Conservation (phyloP, 306 rosid species). For the Betula pendula region DNA sequence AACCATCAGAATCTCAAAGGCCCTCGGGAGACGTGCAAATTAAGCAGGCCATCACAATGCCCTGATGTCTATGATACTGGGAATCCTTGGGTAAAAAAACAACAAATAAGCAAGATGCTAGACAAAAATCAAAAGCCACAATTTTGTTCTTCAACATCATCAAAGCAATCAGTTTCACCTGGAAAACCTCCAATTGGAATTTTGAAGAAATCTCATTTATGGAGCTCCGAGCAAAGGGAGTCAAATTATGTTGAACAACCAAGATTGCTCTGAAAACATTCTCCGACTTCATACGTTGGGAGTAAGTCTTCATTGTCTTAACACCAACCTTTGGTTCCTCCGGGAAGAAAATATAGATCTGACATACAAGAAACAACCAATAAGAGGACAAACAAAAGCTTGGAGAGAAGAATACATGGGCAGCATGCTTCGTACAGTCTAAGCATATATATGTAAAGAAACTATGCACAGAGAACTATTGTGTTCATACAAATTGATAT, state of each 20-base stretch:
- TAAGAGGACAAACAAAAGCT: background rate
- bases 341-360: conserved; percentile 79
- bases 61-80: background rate
- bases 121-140: background rate
- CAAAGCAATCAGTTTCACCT: conserved; percentile 44
- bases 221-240: conserved; percentile 48
- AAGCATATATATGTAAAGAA: background rate
- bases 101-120: background rate
- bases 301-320: conserved; percentile 51
- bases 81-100: background rate
- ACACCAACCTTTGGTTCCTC: conserved; percentile 66
- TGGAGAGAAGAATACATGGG: background rate
- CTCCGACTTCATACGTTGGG: conserved; percentile 64
- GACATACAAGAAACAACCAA: conserved; percentile 23
- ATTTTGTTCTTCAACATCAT: background rate
- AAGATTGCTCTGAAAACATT: conserved; percentile 65
- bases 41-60: background rate
- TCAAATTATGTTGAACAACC: conserved; percentile 59
- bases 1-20: background rate
- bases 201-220: conserved; percentile 48
- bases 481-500: background rate
- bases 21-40: background rate
- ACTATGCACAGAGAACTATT: background rate
- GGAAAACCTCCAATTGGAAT: conserved; percentile 73
- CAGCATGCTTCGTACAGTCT: background rate